Evolutionary conservation across 371 early-diverging fungal genomes (phyloP), one percentile per base, ranked within the genome.

Genomic region (Apophysomyces sp.): DNA sequence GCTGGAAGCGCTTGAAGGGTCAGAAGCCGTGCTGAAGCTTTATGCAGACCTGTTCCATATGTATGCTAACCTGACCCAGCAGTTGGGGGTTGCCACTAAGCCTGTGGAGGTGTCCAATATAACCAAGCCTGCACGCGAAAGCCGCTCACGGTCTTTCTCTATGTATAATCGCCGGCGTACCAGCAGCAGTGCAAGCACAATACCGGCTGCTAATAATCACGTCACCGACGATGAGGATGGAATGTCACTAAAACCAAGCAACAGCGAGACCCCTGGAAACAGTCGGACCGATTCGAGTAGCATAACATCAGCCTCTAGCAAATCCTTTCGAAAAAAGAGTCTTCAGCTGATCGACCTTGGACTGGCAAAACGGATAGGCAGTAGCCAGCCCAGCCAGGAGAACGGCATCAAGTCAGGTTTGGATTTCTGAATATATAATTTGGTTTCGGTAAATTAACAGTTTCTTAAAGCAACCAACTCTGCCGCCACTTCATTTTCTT

Each of bases 11-110:
- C 26, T 71, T 6, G 73, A 79, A 51, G 89, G 90, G 0, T 55
- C 82, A 9, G 87, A 86, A 18, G 69, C 81, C 0, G 70, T 79
- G 0, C 61, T 91, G 27, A 69, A 77, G 24, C 73, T 71, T 12
- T 86, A 87, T 59, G 78, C 80, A 27, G 71, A 71, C 2, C 63
- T 91, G 30, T 90, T 91, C 75, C 66, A 75, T 3, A 73, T 86
- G 4, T 89, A 88, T 63, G 81, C 79, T 1, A 80, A 80, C 53
- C 67, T 91, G 6, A 85, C 83, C 41, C 61, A 66, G 11, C 57
- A 57, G 29, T 36, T 66, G 12, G 63, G 63, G 7, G 51, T 62
- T 2, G 30, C 7, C 37, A 13, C 21, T 32, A 32, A 26, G 26
- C 37, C 41, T 21, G 21, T 29, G 32, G 53, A 53, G 4, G 29